Evolutionary conservation across 768 basidiomycete species (phyloP), one percentile per base, ranked within the genome.

Genomic region (Mycena galericulata): DNA sequence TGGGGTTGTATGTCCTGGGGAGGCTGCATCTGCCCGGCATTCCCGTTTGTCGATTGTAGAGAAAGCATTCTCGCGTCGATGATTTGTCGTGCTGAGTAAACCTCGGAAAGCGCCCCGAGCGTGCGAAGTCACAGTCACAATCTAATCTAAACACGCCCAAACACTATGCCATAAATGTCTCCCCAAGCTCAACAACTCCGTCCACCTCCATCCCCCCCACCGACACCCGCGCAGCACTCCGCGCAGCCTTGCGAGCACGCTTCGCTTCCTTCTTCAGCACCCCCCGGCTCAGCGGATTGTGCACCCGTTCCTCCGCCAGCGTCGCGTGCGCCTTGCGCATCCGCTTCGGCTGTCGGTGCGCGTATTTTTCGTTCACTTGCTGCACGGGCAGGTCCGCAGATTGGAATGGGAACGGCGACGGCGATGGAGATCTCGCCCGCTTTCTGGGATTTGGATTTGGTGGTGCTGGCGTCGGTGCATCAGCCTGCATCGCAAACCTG

Each of bases 231-330:
- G 58, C 58, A 11, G 53, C 73, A 55, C 72, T 77, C 26, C 81
- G 82, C 43, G 83, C 84, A 6, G 86, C 85, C 75, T 88, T 88
- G 73, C 88, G 82, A 40, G 86, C 87, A 71, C 82, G 81, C 81
- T 92, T 93, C 53, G 87, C 86, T 49, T 89, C 90, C 74, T 80
- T 85, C 80, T 92, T 93, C 72, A 92, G 71, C 70, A 83, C 79
- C 72, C 82, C 85, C 67, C 91, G 79, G 62, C 83, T 88, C 68
- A 93, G 70, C 17, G 92, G 90, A 75, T 92, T 91, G 20, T 34
- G 62, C 85, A 80, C 65, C 75, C 74, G 15, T 84, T 85, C 85
- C 89, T 87, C 65, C 77, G 79, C 47, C 76, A 15, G 88, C 72
- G 45, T 88, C 56, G 57, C 86, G 73, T 87, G 89, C 36, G 84